Base-by-base conservation (phyloP, 306 rosid genomes). In the Leucaena leucocephala region DNA sequence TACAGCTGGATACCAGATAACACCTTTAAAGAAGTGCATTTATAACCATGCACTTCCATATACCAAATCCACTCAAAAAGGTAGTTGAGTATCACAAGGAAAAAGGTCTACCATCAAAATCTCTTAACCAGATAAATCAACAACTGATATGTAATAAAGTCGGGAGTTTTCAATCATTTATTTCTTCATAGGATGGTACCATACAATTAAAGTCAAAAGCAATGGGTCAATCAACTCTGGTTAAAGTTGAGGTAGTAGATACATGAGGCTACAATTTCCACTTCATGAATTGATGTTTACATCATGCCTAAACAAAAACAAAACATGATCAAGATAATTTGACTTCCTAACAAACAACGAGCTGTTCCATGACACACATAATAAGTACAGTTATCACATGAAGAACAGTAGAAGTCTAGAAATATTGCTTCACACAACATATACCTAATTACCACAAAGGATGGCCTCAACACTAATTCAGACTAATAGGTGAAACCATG, bases 161-260 rank as follows among this genome's bases (percentile, higher is more conserved):
- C 14, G 8, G 75, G 27, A 70, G 14, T 46, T 36, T 27, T 14
- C 59, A 46, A 70, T 22, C 14, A 1, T 70, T 54, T 34, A 22
- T 70, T 42, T 70, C 57, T 70, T 14, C 22, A 2, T 42, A 43
- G 54, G 54, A 43, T 68, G 72, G 54, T 49, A 42, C n/a, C 59
- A 27, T 45, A 70, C 22, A 13, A 46, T 46, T 22, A 3, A 70
- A 45, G 59, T 46, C 35, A 59, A 46, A 45, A n/a, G 36, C 14
- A 46, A 70, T 70, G 14, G 75, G 75, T 70, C 59, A 46, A 46
- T 27, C 75, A 12, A 46, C 58, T 46, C 43, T 13, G 22, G n/a
- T 44, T 39, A 39, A 22, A 69, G 58, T 27, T 22, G 19, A 69
- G 57, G 57, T 45, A 45, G 40, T 45, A 14, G 33, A 33, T 3